These are phyloP conservation scores for Candida nanaspora DNA, from an alignment of 805 yeast genomes.

Conservation along the genomic window DNA sequence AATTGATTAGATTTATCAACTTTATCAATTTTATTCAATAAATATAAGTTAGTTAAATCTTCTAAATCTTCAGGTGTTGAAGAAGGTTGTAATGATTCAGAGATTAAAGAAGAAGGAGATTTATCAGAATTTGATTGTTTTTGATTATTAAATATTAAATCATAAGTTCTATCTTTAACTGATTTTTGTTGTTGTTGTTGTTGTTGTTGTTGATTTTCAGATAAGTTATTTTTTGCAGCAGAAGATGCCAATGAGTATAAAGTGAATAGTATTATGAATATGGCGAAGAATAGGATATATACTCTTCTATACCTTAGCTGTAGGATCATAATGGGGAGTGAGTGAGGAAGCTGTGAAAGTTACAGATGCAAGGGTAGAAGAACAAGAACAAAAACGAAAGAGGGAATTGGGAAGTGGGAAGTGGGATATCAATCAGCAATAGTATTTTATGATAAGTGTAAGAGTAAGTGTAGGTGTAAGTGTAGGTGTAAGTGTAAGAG, in stretches of 20 bases:
- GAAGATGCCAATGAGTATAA: too few relatives aligned
- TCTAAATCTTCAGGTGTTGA: conserved; percentile 15
- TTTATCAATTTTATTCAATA: conserved; percentile 7
- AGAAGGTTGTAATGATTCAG: conserved; percentile 2
- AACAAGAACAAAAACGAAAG: too few relatives aligned
- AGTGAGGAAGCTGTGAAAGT: not conserved
- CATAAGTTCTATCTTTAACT: not conserved
- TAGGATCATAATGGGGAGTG: not conserved
- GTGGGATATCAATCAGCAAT: too few relatives aligned
- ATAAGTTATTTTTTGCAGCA: too few relatives aligned
- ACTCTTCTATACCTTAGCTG: not conserved
- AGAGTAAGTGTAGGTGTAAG: too few relatives aligned
- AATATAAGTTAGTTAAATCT: conserved; percentile 15
- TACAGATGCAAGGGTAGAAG: too few relatives aligned
- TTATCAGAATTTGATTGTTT: not conserved
- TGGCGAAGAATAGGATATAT: not conserved
- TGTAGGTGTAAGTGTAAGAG: too few relatives aligned
- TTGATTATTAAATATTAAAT: not conserved
- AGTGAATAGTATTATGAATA: not conserved
- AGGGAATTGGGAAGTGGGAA: too few relatives aligned
- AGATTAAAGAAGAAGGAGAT: not conserved
- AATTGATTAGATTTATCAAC: too few relatives aligned
- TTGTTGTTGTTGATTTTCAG: too few relatives aligned
- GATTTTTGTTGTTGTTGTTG: too few relatives aligned
- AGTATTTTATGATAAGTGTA: too few relatives aligned